Conservation (phyloP, 2,329 filamentous ascomycete species). For the Ceratocystis destructans region DNA sequence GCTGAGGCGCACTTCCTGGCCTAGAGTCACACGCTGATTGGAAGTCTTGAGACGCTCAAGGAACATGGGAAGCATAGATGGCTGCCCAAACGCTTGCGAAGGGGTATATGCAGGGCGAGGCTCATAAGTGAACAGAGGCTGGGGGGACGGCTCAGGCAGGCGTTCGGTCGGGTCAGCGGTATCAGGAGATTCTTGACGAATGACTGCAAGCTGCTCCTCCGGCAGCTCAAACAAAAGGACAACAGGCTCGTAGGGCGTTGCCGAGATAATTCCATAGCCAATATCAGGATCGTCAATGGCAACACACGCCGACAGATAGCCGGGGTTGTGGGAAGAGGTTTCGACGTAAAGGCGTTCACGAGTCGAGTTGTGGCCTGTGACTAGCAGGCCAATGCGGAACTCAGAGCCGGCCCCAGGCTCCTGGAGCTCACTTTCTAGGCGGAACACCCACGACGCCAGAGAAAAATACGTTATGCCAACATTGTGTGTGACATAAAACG, state of each 20-base stretch:
- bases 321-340: slow-evolving; percentile 32
- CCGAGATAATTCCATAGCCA: slow-evolving; percentile 48
- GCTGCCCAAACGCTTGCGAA: slow-evolving; percentile 44
- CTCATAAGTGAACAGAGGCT: slow-evolving; percentile 42
- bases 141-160: slow-evolving; percentile 17
- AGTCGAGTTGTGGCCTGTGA: slow-evolving; percentile 42
- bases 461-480: slow-evolving; percentile 47
- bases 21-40: slow-evolving; percentile 46
- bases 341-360: slow-evolving; percentile 46
- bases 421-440: slow-evolving; percentile 46
- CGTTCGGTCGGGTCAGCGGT: slow-evolving; percentile 3
- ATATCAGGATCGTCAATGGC: slow-evolving; percentile 47
- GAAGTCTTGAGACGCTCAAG: slow-evolving; percentile 45
- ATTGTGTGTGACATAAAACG: slow-evolving; percentile 48
- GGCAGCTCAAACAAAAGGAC: slow-evolving; percentile 46
- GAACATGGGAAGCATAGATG: slow-evolving; percentile 41
- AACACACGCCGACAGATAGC: slow-evolving; percentile 40
- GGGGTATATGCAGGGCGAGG: slow-evolving; percentile 55
- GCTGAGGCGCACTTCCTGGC: slow-evolving; percentile 55
- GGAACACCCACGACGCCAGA: slow-evolving; percentile 48
- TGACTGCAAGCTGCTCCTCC: slow-evolving; percentile 33
- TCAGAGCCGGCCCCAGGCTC: slow-evolving; percentile 44
- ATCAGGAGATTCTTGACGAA: slow-evolving; percentile 16
- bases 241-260: slow-evolving; percentile 44
- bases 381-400: slow-evolving; percentile 47